phyloP scores from a whole-genome alignment of 192 early-diverging fungal genomes.

The Podila epigama region DNA sequence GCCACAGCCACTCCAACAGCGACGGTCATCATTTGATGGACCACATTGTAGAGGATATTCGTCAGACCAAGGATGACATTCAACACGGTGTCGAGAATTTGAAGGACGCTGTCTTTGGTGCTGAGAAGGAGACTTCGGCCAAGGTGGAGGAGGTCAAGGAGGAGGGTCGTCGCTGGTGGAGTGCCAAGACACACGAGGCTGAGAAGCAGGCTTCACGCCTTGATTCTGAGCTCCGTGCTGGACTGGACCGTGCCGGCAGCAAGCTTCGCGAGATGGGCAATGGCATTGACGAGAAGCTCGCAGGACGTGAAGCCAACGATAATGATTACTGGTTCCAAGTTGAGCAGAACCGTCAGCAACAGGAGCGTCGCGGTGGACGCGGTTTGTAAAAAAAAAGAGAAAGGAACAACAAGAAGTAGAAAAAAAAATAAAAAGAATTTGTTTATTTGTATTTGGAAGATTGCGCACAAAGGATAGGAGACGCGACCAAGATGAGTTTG shows the following conservation, averaged over 20 bases:
- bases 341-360: slow-evolving; percentile 10
- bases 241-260: slow-evolving; percentile 9
- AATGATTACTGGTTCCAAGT: slow-evolving; percentile 11
- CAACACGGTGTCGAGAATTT: not conserved
- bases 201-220: slow-evolving; percentile 3
- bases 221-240: slow-evolving; percentile 13
- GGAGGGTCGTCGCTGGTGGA: slow-evolving; percentile 14
- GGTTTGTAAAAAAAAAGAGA: slow-evolving; percentile 7
- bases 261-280: slow-evolving; percentile 9
- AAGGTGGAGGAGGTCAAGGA: not conserved
- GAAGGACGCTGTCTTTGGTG: slow-evolving; percentile 1
- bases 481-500: too few relatives aligned
- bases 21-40: not conserved
- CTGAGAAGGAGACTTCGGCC: slow-evolving; percentile 4
- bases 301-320: slow-evolving; percentile 2
- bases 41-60: slow-evolving; percentile 1
- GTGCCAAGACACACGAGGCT: slow-evolving; percentile 10
- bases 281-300: not conserved
- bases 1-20: not conserved
- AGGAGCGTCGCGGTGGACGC: slow-evolving; percentile 10
- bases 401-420: too few relatives aligned
- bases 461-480: too few relatives aligned
- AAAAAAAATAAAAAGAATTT: too few relatives aligned
- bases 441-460: too few relatives aligned
- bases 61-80: slow-evolving; percentile 1